These are phyloP conservation scores for Aspergillus pseudoterreus DNA, from an alignment of 2,329 filamentous ascomycete genomes.

Conservation along the genomic window DNA sequence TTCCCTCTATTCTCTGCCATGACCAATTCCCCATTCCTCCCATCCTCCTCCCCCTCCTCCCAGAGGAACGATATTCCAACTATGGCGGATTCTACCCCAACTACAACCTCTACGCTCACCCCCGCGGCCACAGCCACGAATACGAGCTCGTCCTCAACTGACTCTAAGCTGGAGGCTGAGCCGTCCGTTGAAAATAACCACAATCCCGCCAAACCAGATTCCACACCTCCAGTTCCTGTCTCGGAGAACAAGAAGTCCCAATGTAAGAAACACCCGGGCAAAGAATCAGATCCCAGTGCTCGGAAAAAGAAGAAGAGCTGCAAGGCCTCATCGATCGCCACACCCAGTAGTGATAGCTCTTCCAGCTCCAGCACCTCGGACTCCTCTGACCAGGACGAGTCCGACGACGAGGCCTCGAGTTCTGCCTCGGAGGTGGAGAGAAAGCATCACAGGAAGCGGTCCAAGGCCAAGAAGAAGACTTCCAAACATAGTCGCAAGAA, in stretches of 20 bases:
- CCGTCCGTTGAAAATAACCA: constrained; percentile 23
- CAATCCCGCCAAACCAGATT: constrained; percentile 19
- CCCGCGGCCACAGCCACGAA: too few relatives aligned
- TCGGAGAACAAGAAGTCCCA: constrained; percentile 21
- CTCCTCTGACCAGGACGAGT: constrained; percentile 13
- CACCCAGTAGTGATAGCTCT: constrained; percentile 19
- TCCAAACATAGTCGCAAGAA: constrained; percentile 30
- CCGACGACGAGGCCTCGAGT: constrained; percentile 11
- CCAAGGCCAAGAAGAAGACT: constrained; percentile 35
- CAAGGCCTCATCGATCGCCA: constrained; percentile 15
- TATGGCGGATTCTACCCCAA: constrained; percentile 29
- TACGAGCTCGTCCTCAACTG: constrained; percentile 3
- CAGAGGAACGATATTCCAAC: neutral
- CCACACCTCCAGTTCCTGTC: constrained; percentile 16
- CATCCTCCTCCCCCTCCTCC: neutral
- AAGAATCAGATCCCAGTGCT: constrained; percentile 17
- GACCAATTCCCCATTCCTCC: neutral
- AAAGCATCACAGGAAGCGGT: constrained; percentile 32
- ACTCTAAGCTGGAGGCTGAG: constrained; percentile 30
- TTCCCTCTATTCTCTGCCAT: neutral
- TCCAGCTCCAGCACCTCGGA: constrained; percentile 20
- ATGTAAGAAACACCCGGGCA: constrained; percentile 30
- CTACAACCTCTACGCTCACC: constrained; percentile 10
- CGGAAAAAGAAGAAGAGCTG: constrained; percentile 20
- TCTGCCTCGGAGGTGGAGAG: constrained; percentile 21